phyloP scores from a whole-genome alignment of 768 basidiomycete genomes.

The Stropharia rugosoannulata region DNA sequence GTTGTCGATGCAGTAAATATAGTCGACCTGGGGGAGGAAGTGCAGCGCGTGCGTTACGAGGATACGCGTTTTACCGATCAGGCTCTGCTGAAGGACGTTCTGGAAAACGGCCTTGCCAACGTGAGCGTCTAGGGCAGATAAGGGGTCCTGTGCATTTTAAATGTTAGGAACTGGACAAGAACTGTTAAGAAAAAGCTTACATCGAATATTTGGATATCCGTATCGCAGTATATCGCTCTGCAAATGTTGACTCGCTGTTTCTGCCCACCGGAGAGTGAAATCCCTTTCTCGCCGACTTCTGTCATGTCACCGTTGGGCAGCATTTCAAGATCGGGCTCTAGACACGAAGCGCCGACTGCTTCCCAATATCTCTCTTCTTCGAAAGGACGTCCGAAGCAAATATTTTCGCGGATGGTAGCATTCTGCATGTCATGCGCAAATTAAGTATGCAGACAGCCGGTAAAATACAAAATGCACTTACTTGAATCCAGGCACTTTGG shows the following conservation, averaged over 20 bases:
- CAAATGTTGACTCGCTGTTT: slow-evolving; percentile 84
- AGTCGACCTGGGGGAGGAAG: slow-evolving; percentile 85
- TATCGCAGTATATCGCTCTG: slow-evolving; percentile 82
- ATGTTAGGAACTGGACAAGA: not conserved
- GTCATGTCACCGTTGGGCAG: slow-evolving; percentile 77
- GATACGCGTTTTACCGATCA: slow-evolving; percentile 73
- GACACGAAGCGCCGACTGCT: slow-evolving; percentile 72
- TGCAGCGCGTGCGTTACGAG: slow-evolving; percentile 93
- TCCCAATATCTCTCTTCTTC: slow-evolving; percentile 83
- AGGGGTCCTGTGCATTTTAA: slow-evolving; percentile 55
- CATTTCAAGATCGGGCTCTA: slow-evolving; percentile 79
- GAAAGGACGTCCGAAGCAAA: slow-evolving; percentile 83
- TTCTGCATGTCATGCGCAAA: slow-evolving; percentile 39
- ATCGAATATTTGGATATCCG: slow-evolving; percentile 87
- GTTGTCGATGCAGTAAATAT: slow-evolving; percentile 76
- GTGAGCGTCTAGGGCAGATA: slow-evolving; percentile 91
- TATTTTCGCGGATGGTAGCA: slow-evolving; percentile 85
- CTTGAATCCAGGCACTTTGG: slow-evolving; percentile 91
- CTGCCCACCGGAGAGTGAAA: slow-evolving; percentile 83
- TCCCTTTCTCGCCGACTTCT: slow-evolving; percentile 63
- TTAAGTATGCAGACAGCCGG: slow-evolving; percentile 5
- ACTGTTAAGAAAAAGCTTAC: slow-evolving; percentile 20
- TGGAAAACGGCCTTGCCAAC: slow-evolving; percentile 88
- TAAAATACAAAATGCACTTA: slow-evolving; percentile 17
- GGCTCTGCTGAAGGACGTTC: slow-evolving; percentile 69